phyloP scores from a whole-genome alignment of 164 flowering plant genomes.

The Vitis labrusca region DNA sequence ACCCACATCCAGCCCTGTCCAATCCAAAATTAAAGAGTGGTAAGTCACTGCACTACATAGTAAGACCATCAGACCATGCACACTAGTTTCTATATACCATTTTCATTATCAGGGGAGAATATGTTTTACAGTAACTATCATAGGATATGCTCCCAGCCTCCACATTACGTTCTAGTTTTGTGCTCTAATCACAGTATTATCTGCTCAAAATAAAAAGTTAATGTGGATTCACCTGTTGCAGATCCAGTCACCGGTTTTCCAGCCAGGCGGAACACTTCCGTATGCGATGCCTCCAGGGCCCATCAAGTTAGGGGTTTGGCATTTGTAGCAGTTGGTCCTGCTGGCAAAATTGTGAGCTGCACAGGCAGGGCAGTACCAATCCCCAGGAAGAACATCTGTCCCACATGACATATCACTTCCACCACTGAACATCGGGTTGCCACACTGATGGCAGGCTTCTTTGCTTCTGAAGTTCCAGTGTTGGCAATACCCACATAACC shows the following conservation, averaged over 20 bases:
- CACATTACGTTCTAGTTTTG: too few species aligned
- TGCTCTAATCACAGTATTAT: not conserved
- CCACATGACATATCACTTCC: slow-evolving; percentile 26
- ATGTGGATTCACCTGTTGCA: slow-evolving; percentile 44
- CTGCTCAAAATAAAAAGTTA: not conserved
- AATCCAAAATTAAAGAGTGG: not conserved
- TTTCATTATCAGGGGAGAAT: not conserved
- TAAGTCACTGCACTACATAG: not conserved
- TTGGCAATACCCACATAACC: slow-evolving; percentile 69
- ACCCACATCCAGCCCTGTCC: slow-evolving; percentile 54
- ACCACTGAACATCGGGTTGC: slow-evolving; percentile 52
- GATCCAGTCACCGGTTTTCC: slow-evolving; percentile 77
- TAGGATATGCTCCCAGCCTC: too few species aligned
- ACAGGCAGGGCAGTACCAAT: slow-evolving; percentile 69
- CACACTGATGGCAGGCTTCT: slow-evolving; percentile 58
- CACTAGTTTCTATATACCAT: not conserved
- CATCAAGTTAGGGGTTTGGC: slow-evolving; percentile 32
- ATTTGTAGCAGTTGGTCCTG: slow-evolving; percentile 43
- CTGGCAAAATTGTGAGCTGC: slow-evolving; percentile 69
- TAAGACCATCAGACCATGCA: too few species aligned
- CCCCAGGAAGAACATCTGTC: slow-evolving; percentile 56
- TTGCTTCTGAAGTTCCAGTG: slow-evolving; percentile 64
- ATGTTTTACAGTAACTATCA: not conserved
- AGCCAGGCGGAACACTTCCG: slow-evolving; percentile 43
- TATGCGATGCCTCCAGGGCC: slow-evolving; percentile 23